These are phyloP conservation scores for Pseudomonodictys pantanalensis DNA, from an alignment of 495 filamentous ascomycete species.

Conservation along the genomic window DNA sequence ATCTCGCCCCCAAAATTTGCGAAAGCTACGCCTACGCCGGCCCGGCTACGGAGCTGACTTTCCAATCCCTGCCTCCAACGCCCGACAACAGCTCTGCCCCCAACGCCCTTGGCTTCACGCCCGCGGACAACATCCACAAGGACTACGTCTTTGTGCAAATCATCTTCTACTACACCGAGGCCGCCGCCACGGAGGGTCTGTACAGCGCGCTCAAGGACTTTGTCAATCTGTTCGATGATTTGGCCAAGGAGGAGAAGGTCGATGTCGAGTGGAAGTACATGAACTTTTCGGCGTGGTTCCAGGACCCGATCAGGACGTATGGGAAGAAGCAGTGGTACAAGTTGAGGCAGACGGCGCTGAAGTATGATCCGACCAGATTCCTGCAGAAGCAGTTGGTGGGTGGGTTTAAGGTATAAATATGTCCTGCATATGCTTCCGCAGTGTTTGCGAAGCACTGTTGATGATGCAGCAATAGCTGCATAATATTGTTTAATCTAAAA, in stretches of 20 bases:
- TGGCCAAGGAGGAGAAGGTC: slow-evolving; percentile 14
- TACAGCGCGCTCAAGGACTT: slow-evolving; percentile 32
- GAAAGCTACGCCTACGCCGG: neutral
- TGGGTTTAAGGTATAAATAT: slow-evolving; percentile 43
- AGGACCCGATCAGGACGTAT: slow-evolving; percentile 42
- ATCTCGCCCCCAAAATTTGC: neutral
- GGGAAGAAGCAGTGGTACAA: slow-evolving; percentile 13
- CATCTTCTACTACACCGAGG: slow-evolving; percentile 1
- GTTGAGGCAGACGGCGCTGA: slow-evolving; percentile 30
- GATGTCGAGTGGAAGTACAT: slow-evolving; percentile 55
- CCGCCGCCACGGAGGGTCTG: slow-evolving; percentile 4
- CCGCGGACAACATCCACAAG: neutral
- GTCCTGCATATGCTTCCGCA: no score
- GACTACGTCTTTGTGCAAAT: slow-evolving; percentile 22
- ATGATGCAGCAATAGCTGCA: no score
- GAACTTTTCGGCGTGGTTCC: slow-evolving; percentile 44
- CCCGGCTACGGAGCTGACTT: slow-evolving; percentile 2
- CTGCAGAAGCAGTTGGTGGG: slow-evolving; percentile 39
- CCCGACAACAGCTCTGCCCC: neutral
- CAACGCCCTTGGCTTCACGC: slow-evolving; percentile 10
- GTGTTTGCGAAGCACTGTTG: no score
- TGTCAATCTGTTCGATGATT: slow-evolving; percentile 17
- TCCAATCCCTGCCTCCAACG: slow-evolving; percentile 9
- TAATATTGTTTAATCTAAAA: no score
- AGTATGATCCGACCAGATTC: slow-evolving; percentile 39